Evolutionary conservation across 2,329 filamentous ascomycete species (phyloP).

Genomic region (Colletotrichum sp.): DNA sequence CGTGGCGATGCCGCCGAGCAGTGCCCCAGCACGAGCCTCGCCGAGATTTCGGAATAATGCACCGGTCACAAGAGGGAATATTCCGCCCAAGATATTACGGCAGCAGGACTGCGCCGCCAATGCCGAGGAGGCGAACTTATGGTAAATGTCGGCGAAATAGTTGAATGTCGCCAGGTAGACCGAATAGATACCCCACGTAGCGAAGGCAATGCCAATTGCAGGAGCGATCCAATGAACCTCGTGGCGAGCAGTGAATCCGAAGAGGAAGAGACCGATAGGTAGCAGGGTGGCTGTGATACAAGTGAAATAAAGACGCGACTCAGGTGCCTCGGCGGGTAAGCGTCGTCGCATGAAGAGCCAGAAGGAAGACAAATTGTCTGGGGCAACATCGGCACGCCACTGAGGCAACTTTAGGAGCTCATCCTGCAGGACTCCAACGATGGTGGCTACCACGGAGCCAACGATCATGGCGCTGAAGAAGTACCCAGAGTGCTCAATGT

Average conservation of each 20-base stretch:
- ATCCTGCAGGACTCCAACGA: constrained; percentile 76
- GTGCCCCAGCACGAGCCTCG: constrained; percentile 71
- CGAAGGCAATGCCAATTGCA: constrained; percentile 70
- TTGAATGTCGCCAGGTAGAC: constrained; percentile 92
- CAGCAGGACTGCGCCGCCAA: constrained; percentile 87
- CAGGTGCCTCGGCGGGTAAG: constrained; percentile 64
- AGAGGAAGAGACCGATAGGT: constrained; percentile 81
- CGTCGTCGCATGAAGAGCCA: constrained; percentile 51
- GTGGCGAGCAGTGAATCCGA: constrained; percentile 72
- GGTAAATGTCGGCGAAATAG: constrained; percentile 88
- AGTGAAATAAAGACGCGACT: constrained; percentile 82
- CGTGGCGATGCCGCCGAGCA: constrained; percentile 76
- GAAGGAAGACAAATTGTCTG: constrained; percentile 33
- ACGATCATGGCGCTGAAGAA: constrained; percentile 68
- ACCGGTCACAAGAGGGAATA: constrained; percentile 79
- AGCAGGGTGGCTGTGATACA: constrained; percentile 79
- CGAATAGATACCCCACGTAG: constrained; percentile 85
- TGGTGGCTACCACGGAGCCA: constrained; percentile 69
- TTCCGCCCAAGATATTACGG: constrained; percentile 81
- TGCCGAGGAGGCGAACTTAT: constrained; percentile 83
- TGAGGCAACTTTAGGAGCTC: constrained; percentile 57
- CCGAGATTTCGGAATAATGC: constrained; percentile 77
- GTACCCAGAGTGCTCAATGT: constrained; percentile 67
- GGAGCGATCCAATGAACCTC: constrained; percentile 76
- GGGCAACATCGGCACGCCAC: constrained; percentile 38